Evolutionary conservation across 2,329 filamentous ascomycete species (phyloP).

Genomic region (Epichloe coenophiala): DNA sequence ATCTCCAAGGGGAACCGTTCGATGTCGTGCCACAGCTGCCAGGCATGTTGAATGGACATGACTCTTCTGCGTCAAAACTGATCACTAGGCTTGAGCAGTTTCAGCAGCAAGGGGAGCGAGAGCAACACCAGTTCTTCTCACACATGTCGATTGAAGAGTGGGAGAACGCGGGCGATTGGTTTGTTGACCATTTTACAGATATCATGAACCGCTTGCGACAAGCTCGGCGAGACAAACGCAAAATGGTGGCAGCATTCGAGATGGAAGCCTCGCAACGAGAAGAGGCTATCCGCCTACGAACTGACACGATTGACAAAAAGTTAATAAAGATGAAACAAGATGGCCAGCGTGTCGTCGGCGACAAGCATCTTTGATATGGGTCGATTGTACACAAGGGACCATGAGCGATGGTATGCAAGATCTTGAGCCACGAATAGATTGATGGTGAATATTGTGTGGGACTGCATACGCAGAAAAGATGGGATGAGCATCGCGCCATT

Average conservation of each 20-base stretch:
- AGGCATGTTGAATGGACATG: conserved; percentile 20
- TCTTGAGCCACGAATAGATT: background rate
- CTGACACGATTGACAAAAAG: conserved; percentile 40
- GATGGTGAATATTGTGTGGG: background rate
- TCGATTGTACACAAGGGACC: background rate
- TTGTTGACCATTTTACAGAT: conserved; percentile 37
- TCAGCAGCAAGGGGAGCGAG: conserved; percentile 29
- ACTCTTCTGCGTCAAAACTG: conserved; percentile 27
- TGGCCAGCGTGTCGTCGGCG: conserved; percentile 41
- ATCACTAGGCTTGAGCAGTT: conserved; percentile 37
- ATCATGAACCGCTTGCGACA: conserved; percentile 35
- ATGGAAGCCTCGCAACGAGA: conserved; percentile 40
- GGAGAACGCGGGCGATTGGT: conserved; percentile 48
- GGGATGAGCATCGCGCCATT: background rate
- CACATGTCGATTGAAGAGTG: conserved; percentile 42
- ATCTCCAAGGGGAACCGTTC: conserved; percentile 38
- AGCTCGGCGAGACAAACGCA: conserved; percentile 35
- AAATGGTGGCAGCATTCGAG: conserved; percentile 37
- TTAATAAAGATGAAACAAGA: conserved; percentile 42
- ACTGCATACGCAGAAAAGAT: background rate
- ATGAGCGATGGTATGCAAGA: background rate
- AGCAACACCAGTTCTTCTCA: conserved; percentile 37
- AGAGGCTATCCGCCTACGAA: conserved; percentile 37
- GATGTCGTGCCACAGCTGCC: conserved; percentile 37
- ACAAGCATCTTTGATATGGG: conserved; percentile 15